Conservation (phyloP, 495 filamentous ascomycete species). For the Aspergillus bertholletiae region DNA sequence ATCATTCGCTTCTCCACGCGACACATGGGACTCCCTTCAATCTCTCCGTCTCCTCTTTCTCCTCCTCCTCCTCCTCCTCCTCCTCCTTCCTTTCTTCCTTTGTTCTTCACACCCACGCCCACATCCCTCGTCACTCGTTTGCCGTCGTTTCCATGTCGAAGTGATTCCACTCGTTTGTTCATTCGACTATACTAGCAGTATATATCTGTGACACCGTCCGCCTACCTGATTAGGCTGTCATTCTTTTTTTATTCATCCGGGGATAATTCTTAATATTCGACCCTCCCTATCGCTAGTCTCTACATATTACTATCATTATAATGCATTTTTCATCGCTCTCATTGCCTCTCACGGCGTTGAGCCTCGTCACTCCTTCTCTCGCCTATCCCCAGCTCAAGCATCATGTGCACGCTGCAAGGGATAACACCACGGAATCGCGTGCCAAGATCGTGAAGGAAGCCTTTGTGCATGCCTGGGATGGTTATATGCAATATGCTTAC, state of each 20-base stretch:
- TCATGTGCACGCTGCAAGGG: neutral
- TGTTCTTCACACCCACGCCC: no score
- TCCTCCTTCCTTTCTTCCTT: neutral
- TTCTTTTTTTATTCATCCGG: conserved; percentile 3
- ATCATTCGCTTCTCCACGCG: conserved; percentile 1
- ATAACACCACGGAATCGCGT: conserved; percentile 27
- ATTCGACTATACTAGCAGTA: neutral
- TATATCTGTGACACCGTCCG: conserved; percentile 2
- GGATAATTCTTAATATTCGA: neutral
- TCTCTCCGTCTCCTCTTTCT: neutral
- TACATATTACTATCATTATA: conserved; percentile 4
- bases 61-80: neutral
- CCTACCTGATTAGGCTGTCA: conserved; percentile 7
- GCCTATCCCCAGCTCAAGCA: conserved; percentile 8
- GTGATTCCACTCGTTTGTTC: neutral
- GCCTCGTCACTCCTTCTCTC: conserved; percentile 22
- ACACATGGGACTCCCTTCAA: neutral
- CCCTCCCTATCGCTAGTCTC: neutral
- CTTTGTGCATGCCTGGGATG: conserved; percentile 76
- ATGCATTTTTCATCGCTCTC: conserved; percentile 33
- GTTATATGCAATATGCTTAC: conserved; percentile 76
- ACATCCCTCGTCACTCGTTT: neutral
- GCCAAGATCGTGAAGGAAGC: conserved; percentile 68
- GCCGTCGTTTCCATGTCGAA: neutral
- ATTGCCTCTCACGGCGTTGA: conserved; percentile 22